Conservation (phyloP, 495 filamentous ascomycete genomes). For the Lentithecium fluviatile region DNA sequence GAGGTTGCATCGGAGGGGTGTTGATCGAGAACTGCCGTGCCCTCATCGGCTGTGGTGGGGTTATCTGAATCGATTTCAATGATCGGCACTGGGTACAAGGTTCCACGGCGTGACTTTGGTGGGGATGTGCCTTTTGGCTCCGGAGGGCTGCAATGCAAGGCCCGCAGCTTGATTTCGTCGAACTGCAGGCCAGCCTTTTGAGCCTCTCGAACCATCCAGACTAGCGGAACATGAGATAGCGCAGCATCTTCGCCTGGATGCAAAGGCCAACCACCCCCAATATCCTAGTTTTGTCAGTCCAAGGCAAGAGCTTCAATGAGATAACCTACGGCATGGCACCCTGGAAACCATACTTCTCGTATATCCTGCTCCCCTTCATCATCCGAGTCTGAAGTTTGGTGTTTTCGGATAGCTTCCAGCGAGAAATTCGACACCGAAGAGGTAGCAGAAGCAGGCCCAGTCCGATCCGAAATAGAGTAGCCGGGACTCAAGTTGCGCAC, state of each 20-base stretch:
- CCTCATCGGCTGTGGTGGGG: slow-evolving; percentile 6
- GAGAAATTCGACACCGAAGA: slow-evolving; percentile 29
- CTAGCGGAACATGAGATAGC: slow-evolving; percentile 71
- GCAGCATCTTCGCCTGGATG: slow-evolving; percentile 54
- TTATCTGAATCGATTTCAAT: slow-evolving; percentile 36
- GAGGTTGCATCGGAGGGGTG: no score
- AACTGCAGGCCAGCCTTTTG: slow-evolving; percentile 70
- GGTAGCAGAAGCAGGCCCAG: slow-evolving; percentile 3
- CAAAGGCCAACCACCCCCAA: slow-evolving; percentile 81
- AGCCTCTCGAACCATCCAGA: slow-evolving; percentile 84
- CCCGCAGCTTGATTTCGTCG: slow-evolving; percentile 64
- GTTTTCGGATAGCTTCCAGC: slow-evolving; percentile 35
- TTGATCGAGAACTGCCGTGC: background rate
- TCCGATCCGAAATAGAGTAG: slow-evolving; percentile 13
- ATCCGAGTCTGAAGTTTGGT: slow-evolving; percentile 45
- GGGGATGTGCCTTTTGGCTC: slow-evolving; percentile 20
- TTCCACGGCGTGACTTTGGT: background rate
- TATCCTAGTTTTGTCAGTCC: no score
- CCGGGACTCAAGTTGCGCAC: slow-evolving; percentile 30
- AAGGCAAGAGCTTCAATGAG: no score
- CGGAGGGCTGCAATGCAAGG: slow-evolving; percentile 62
- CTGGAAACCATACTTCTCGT: slow-evolving; percentile 81
- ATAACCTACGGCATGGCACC: slow-evolving; percentile 78
- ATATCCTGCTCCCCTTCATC: slow-evolving; percentile 68
- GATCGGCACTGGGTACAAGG: slow-evolving; percentile 8